These are phyloP conservation scores for Collybia sordida DNA, from an alignment of 768 basidiomycete genomes.

Conservation along the genomic window DNA sequence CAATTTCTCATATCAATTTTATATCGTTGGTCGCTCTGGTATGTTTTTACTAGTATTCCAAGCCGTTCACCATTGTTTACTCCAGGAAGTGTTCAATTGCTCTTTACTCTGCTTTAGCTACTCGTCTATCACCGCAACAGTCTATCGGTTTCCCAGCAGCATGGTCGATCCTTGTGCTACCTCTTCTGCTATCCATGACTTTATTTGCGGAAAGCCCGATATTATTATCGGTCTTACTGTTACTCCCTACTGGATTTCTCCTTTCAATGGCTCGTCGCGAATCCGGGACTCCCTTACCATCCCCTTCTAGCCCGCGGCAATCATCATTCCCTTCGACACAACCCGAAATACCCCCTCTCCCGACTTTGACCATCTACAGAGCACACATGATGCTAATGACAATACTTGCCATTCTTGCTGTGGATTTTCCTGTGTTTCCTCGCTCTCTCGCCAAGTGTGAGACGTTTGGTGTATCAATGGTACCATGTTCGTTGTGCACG, in stretches of 20 bases:
- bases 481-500: conserved; percentile 32
- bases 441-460: conserved; percentile 91
- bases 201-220: conserved; percentile 60
- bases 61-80: conserved; percentile 1
- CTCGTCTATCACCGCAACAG: conserved; percentile 41
- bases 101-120: conserved; percentile 60
- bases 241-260: conserved; percentile 44
- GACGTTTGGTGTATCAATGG: conserved; percentile 92
- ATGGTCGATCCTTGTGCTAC: conserved; percentile 67
- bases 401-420: conserved; percentile 85
- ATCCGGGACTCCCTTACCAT: conserved; percentile 53
- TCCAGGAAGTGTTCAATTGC: conserved; percentile 62
- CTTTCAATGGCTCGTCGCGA: conserved; percentile 41
- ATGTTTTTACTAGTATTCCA: conserved; percentile 8
- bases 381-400: conserved; percentile 97
- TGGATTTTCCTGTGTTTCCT: conserved; percentile 94
- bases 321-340: conserved; percentile 5
- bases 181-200: conserved; percentile 83
- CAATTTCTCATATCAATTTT: conserved; percentile 64
- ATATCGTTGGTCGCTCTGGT: conserved; percentile 49
- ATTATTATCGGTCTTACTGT: conserved; percentile 47
- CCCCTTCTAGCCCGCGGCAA: conserved; percentile 20
- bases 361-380: conserved; percentile 84
- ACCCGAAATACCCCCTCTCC: conserved; percentile 45
- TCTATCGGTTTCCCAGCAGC: conserved; percentile 44